Base-by-base conservation (phyloP, 352 stramenopile genomes). In the Lagenidium giganteum region DNA sequence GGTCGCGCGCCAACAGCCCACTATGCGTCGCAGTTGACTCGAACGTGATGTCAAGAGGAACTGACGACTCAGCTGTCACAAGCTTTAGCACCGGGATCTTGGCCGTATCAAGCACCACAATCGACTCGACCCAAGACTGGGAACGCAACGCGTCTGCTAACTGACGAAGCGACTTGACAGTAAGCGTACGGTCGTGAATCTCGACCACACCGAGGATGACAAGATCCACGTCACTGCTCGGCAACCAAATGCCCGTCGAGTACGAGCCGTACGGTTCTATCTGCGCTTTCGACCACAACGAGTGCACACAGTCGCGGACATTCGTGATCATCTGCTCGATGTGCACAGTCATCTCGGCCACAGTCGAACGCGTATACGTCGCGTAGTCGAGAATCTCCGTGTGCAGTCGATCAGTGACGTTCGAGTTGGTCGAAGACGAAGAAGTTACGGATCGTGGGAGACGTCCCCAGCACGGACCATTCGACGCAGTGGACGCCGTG, bases 1-100 rank as follows among this genome's bases (percentile, higher is more conserved):
- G 56, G 42, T 94, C 82, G 6, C 80, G 72, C 14, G 82, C 82
- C 27, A 92, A 54, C 17, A 94, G 64, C 8, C 82, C 82, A 32
- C 79, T 92, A 46, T 94, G 82, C 1, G 82, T 94, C 5, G 80
- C 62, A 11, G 77, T 66, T 11, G 79, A 87, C 48, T 92, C 79
- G 29, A 94, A 92, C 16, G 82, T 91, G 27, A 94, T 83, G 35
- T 94, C 82, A 46, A 94, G 86, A 0, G 82, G 82, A 39, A 94
- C 80, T 3, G 76, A 83, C 9, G 75, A 83, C 42, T 77, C 65
- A 4, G 73, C 63, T 27, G 76, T 91, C 24, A 87, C 69, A 21
- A 94, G 62, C 58, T 94, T 94, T 4, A 94, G 36, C 37, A 94
- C 72, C 0, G 82, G 82, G 31, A 94, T 80, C 58, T 90, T 91